Evolutionary conservation across 371 early-diverging fungal species (phyloP).

Genomic region (Mucor saturninus): DNA sequence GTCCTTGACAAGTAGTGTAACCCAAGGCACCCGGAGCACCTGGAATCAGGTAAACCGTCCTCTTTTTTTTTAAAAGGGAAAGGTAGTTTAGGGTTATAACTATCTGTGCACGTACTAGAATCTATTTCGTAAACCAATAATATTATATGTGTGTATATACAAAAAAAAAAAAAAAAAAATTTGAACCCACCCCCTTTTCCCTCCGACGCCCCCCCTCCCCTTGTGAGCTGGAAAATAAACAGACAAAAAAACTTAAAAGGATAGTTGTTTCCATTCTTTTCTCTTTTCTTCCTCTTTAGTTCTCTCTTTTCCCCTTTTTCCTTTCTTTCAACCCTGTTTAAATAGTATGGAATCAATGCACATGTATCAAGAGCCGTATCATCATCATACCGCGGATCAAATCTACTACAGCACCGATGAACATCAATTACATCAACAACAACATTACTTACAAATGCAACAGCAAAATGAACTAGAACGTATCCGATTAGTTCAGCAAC

Average conservation of each 20-base stretch:
- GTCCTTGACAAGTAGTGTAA: constrained; percentile 28
- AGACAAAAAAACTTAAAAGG: background rate
- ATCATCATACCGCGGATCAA: constrained; percentile 5
- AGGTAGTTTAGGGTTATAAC: background rate
- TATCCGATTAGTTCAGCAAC: constrained; percentile 25
- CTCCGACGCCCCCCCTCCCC: background rate
- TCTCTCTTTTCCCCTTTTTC: constrained; percentile 1
- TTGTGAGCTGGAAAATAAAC: background rate
- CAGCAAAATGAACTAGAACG: constrained; percentile 25
- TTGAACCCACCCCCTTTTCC: background rate
- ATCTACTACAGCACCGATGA: background rate
- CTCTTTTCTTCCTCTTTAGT: constrained; percentile 4
- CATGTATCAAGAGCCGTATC: background rate
- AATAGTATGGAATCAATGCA: background rate
- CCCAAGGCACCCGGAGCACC: constrained; percentile 9
- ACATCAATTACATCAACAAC: constrained; percentile 6
- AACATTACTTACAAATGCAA: background rate
- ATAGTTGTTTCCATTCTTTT: background rate
- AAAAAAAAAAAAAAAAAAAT: constrained; percentile 2
- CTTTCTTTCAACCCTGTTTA: background rate
- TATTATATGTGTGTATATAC: background rate
- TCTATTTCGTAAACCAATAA: background rate
- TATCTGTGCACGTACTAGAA: constrained; percentile 19
- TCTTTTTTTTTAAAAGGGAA: background rate
- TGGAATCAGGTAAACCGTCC: constrained; percentile 14